Evolutionary conservation across 139 green algal genomes (phyloP), one percentile per base, ranked within the genome.

Genomic region (Haematococcus lacustris): DNA sequence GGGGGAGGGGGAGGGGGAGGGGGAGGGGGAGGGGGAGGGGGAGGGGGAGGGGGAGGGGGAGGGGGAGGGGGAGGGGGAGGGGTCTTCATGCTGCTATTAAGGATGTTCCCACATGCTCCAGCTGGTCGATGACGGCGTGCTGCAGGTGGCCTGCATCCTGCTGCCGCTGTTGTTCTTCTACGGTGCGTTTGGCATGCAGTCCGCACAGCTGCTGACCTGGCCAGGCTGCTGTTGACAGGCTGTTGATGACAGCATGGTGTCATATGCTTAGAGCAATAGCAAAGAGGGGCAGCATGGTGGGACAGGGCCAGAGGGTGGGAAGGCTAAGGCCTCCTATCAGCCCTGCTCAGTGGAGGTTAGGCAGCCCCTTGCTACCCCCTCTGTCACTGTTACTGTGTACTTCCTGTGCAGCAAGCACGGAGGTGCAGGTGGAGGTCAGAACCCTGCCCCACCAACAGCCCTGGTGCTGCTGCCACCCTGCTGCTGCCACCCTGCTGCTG

Each of bases 121-220:
- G 9, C 43, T 53, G 43, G 9, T 53, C 9, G 9, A 53, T 53
- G 17, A 53, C 9, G 9, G 9, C n/a, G n/a, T n/a, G 61, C 69
- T 82, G 63, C 77, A 77, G 40, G 82, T 92, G 9, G 87, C 90
- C 0, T 81, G 78, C 59, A 78, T 93, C 2, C 84, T 97, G 68
- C 88, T 97, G 25, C 67, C 71, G 9, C 66, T 89, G 3, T 85
- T 83, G 25, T 88, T 94, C 43, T 40, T 81, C 0, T 92, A 92
- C 68, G 87, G 91, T 69, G 80, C 87, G 34, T 87, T 30, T 40
- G 5, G 34, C 32, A 64, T 21, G 53, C 30, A 30, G 13, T 9
- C 23, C 23, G 53, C 23, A 23, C 53, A 64, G 43, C 43, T 53
- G 9, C 9, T 17, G 43, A 28, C 17, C 9, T 17, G 9, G 43